A percentile compares a stretch with the other conserved stretches of the same genome.
These are phyloP conservation scores for Rhynchosporium graminicola DNA, from an alignment of 2,329 filamentous ascomycete genomes.

Conservation along the genomic window DNA sequence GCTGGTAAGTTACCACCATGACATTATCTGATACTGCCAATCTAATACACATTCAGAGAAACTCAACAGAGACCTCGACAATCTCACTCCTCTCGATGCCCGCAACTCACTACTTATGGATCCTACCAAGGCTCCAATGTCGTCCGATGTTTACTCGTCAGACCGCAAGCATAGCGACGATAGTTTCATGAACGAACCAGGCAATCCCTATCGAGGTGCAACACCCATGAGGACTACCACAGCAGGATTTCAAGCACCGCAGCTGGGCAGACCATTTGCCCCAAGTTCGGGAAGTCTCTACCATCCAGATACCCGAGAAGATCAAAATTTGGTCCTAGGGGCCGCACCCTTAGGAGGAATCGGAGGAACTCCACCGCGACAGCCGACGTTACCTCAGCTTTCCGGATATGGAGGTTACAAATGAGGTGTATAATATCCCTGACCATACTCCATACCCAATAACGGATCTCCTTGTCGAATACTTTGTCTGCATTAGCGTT, in stretches of 20 bases:
- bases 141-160: constrained; percentile 23
- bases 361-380: constrained; percentile 24
- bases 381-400: constrained; percentile 30
- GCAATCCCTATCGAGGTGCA: constrained; percentile 35
- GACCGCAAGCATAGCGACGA: constrained; percentile 32
- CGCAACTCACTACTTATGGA: constrained; percentile 74
- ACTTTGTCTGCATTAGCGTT: constrained; percentile 24
- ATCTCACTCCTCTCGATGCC: constrained; percentile 82
- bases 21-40: constrained; percentile 21
- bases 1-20: constrained; percentile 66
- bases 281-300: constrained; percentile 16
- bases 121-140: constrained; percentile 29
- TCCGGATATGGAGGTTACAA: constrained; percentile 30
- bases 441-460: constrained; percentile 15
- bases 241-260: constrained; percentile 19
- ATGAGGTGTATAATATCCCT: constrained; percentile 34
- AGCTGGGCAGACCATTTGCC: constrained; percentile 17
- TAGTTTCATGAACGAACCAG: constrained; percentile 37
- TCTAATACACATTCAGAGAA: constrained; percentile 59
- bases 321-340: constrained; percentile 28
- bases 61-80: constrained; percentile 73
- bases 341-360: constrained; percentile 35
- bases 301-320: constrained; percentile 27
- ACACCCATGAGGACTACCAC: constrained; percentile 29
- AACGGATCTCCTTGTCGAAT: constrained; percentile 26